Base-by-base conservation (phyloP, 768 basidiomycete species). In the Amanita muscaria region DNA sequence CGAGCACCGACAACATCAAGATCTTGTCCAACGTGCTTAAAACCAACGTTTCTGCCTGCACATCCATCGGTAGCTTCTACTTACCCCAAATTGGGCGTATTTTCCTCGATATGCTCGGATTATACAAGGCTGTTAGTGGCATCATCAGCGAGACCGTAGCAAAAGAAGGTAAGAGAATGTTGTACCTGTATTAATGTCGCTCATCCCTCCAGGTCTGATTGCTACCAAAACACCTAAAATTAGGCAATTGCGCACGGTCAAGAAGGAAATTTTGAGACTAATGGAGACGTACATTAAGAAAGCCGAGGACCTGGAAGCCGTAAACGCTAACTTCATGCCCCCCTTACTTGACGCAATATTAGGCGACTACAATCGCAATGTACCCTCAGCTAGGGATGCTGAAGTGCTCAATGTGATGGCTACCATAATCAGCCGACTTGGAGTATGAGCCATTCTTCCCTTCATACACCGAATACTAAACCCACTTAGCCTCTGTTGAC, bases 271-370 rank as follows among this genome's bases (percentile, higher is more conserved):
- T 36, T 64, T 99, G 52, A 93, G 91, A 68, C 66, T 97, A 42
- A 93, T 98, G 77, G 96, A 99, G 63, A 96, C 89, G 1, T 98
- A 97, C 62, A 84, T 98, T 63, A 88, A 83, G 66, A 93, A 92
- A 65, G 92, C 96, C 9, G 96, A 97, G 62, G 94, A 99, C 57
- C 73, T 96, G 25, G 94, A 98, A 40, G 77, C 86, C 10, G 89
- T 97, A 40, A 97, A 94, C 61, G 69, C 62, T 53, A 92, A 83
- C 57, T 83, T 98, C 58, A 93, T 98, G 64, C 96, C 96, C 15
- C 90, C 89, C 18, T 67, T 99, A 40, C 72, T 99, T 35, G 96
- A 99, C 55, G 93, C 96, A 32, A 92, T 98, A 43, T 78, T 99
- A n/a, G 91, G 88, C 30, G 96, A 99, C 62, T 99, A 99, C 66